Evolutionary conservation across 495 filamentous ascomycete genomes (phyloP), one percentile per base, ranked within the genome.

Genomic region (Recurvomyces mirabilis): DNA sequence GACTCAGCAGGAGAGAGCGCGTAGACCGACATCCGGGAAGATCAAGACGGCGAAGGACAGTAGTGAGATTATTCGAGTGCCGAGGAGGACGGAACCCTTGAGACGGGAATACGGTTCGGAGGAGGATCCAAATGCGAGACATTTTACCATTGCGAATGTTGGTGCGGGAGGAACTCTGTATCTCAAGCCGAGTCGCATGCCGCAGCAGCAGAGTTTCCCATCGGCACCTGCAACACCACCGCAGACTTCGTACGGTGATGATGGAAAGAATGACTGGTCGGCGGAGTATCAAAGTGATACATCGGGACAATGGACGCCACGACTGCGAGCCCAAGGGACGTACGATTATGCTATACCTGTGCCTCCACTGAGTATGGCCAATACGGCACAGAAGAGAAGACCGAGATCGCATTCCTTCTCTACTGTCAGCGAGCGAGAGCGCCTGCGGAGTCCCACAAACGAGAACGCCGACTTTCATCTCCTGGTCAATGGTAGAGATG

Each of bases 401-500:
- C 23, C 47, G 35, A 68, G 79, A 46, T 70, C 81, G 10, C 69
- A 70, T 48, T 84, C 80, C 4, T 79, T 78, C 55, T 81, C 78
- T 26, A 65, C 59, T 29, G 53, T 63, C 28, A 59, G 68, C 57
- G 62, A 66, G 23, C 37, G 57, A 57, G 61, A 65, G 25, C 59
- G 62, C 35, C 55, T 47, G 23, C 34, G 46, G 20, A 71, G 68
- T 17, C 68, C 36, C 81, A 79, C 46, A 77, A 91, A 62, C 87
- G 83, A 59, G 78, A 93, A 47, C 78, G 42, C 12, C 29, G 51
- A 54, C 28, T 49, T 54, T 14, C 39, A 54, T 29, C 23, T 54
- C 11, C 22, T 54, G 25, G 13, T 91, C 39, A 93, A 94, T 48
- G 84, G 91, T 47, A 72, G 84, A 47, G 74, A 84, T 32, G 72